Base-by-base conservation (phyloP, 768 basidiomycete species). In the Mycena floridula region DNA sequence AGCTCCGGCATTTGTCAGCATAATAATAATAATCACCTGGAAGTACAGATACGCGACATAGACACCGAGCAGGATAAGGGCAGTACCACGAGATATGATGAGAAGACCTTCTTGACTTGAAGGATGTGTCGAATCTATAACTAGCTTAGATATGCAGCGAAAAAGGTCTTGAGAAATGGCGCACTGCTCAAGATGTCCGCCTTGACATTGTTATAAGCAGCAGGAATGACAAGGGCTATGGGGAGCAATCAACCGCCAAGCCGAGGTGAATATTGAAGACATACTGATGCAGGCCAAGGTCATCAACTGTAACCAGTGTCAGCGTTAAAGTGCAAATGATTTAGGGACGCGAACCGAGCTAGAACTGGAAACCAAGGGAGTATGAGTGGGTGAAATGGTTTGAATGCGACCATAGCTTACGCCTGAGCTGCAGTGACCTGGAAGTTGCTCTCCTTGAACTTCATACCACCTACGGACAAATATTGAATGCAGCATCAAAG, bases 371-470 rank as follows among this genome's bases (percentile, higher is more conserved):
- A 50, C 38, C n/a, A 38, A 37, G 39, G 49, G 30, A 52, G 43
- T 26, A 16, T 37, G 35, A 13, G 42, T 28, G 26, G 37, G 41
- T 37, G 13, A 18, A n/a, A 11, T 25, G 15, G 4, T 4, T 5
- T 7, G 26, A 20, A 16, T 16, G 8, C 16, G 25, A 30, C 11
- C 9, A 37, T 16, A 7, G 72, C 82, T 58, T 54, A 89, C 81
- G 90, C 81, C 68, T 94, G 92, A 22, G 93, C 92, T 24, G 89
- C 91, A 15, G 87, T 91, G 22, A 74, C 73, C 51, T 85, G 79
- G 67, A 97, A 97, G 26, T 65, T 64, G 43, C 85, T 84, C 59
- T 94, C 84, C 12, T 63, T 50, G 46, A 67, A 77, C 50, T 74
- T 73, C 50, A 79, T 63, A 2, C 91, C 91, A 50, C 84, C 87